Percentiles rank a stretch among this genome's conserved stretches.
phyloP scores from a whole-genome alignment of 352 stramenopile genomes.

The Globisporangium spiculum region DNA sequence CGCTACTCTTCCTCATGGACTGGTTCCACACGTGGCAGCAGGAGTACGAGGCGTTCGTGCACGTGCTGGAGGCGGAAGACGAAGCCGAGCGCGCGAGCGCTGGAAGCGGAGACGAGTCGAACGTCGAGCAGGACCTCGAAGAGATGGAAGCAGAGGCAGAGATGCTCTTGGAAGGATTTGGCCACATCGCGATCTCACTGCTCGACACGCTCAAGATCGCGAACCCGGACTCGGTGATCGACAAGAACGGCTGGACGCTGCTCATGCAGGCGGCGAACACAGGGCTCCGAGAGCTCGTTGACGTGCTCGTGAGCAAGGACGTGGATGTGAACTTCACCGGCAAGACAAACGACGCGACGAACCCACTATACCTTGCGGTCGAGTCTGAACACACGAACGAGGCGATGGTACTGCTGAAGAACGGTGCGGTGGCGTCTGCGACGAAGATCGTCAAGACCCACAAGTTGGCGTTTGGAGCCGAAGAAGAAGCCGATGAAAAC shows the following conservation, averaged over 20 bases:
- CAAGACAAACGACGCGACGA: constrained; percentile 42
- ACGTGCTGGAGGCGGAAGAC: constrained; percentile 63
- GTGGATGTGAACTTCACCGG: constrained; percentile 64
- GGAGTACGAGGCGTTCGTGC: constrained; percentile 80
- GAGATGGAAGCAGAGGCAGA: constrained; percentile 74
- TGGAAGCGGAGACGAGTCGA: constrained; percentile 22
- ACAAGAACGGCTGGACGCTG: constrained; percentile 80
- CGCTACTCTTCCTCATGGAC: constrained; percentile 77
- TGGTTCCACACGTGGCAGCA: constrained; percentile 87
- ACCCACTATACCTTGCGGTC: constrained; percentile 69
- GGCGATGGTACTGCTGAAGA: constrained; percentile 66
- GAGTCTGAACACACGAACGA: constrained; percentile 74
- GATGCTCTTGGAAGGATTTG: constrained; percentile 65
- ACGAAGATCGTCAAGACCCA: constrained; percentile 60
- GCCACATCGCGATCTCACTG: constrained; percentile 44
- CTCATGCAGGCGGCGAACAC: constrained; percentile 85
- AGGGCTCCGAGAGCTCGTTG: constrained; percentile 50
- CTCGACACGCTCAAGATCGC: constrained; percentile 40
- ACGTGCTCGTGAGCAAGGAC: constrained; percentile 48
- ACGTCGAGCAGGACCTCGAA: constrained; percentile 57
- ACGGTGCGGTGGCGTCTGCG: constrained; percentile 62
- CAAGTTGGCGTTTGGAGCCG: constrained; percentile 25
- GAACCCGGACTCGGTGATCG: constrained; percentile 47
- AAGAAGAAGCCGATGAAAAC: constrained; percentile 14
- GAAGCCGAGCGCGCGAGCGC: constrained; percentile 22